Percentiles rank a stretch among this genome's conserved stretches.
phyloP scores from a whole-genome alignment of 163 green algal genomes.

The Chloromonas sp. region DNA sequence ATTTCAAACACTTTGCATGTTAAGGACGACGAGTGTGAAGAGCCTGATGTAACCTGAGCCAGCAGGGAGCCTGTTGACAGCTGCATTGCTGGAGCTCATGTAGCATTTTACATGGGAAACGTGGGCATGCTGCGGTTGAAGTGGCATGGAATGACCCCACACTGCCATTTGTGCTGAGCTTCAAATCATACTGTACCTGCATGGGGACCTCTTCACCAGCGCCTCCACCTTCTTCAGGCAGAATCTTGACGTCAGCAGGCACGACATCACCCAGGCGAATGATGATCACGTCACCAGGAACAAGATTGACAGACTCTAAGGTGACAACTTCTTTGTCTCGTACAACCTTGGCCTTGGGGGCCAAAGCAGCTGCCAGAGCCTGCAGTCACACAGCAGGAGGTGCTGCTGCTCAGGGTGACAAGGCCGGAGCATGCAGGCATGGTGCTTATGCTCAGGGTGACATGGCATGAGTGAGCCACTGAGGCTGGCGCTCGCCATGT shows the following conservation, averaged over 20 bases:
- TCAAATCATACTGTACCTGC: conserved; percentile 26
- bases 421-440: background rate
- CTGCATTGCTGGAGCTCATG: background rate
- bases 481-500: no score
- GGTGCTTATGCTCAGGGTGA: no score
- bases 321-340: conserved; percentile 53
- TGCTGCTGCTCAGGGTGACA: background rate
- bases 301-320: conserved; percentile 56
- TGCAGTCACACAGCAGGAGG: conserved; percentile 3
- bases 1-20: background rate
- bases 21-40: background rate
- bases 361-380: conserved; percentile 34
- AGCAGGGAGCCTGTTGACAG: background rate
- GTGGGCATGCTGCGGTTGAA: no score
- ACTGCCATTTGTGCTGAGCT: no score
- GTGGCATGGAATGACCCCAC: no score
- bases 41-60: background rate
- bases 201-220: conserved; percentile 55
- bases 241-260: conserved; percentile 78
- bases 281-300: conserved; percentile 76
- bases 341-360: conserved; percentile 43
- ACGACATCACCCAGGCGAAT: conserved; percentile 74
- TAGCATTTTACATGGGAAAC: no score
- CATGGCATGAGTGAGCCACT: no score
- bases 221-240: conserved; percentile 46